These are phyloP conservation scores for Oemleria cerasiformis DNA, from an alignment of 306 rosid genomes.

Conservation along the genomic window DNA sequence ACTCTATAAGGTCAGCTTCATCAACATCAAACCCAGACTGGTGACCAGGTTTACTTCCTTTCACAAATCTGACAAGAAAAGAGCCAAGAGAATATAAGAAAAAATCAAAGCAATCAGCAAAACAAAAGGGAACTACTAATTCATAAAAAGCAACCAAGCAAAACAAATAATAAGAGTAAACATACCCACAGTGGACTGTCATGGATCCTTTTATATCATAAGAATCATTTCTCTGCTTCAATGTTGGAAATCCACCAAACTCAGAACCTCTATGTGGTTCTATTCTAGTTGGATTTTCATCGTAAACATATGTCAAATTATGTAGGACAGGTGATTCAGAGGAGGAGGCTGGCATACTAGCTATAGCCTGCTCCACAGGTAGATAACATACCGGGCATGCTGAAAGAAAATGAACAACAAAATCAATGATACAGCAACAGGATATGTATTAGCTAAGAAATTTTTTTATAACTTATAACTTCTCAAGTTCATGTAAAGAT, in stretches of 20 bases:
- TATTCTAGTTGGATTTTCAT: slow-evolving; percentile 51
- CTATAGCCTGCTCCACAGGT: slow-evolving; percentile 77
- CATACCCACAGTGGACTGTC: slow-evolving; percentile 93
- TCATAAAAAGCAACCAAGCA: slow-evolving; percentile 1
- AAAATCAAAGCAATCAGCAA: slow-evolving; percentile 12
- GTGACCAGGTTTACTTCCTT: slow-evolving; percentile 80
- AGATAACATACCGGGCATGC: slow-evolving; percentile 95
- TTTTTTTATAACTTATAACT: slow-evolving; percentile 5
- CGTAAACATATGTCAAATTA: slow-evolving; percentile 64
- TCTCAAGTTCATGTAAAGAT: slow-evolving; percentile 18
- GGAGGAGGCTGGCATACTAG: slow-evolving; percentile 78
- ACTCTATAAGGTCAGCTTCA: slow-evolving; percentile 77
- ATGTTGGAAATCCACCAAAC: slow-evolving; percentile 89
- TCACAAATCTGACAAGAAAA: slow-evolving; percentile 70
- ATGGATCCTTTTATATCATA: slow-evolving; percentile 80
- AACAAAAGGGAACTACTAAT: not conserved
- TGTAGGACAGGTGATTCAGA: slow-evolving; percentile 69
- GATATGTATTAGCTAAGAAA: slow-evolving; percentile 13
- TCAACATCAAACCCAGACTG: slow-evolving; percentile 90
- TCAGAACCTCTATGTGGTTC: slow-evolving; percentile 80
- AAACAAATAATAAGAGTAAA: slow-evolving; percentile 21
- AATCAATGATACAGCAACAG: slow-evolving; percentile 27
- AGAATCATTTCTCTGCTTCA: slow-evolving; percentile 73
- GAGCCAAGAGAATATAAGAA: slow-evolving; percentile 27
- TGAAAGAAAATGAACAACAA: slow-evolving; percentile 41